Evolutionary conservation across 768 basidiomycete species (phyloP).

Genomic region (Hygrocybe coccinea): DNA sequence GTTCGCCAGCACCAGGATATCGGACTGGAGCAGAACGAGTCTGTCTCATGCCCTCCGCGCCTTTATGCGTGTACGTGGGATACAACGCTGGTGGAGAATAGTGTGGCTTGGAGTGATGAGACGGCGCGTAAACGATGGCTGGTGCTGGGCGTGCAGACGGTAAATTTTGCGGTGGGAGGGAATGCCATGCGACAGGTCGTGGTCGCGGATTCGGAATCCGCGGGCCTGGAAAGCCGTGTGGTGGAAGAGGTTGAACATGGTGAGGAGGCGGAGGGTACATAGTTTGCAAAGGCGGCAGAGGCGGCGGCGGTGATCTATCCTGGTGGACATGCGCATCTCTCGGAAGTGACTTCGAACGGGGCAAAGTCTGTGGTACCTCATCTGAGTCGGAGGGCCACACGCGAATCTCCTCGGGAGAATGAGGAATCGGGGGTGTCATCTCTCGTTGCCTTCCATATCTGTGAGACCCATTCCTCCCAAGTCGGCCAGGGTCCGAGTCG

Average conservation of each 20-base stretch:
- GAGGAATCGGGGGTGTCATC: constrained; percentile 19
- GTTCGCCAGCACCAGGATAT: constrained; percentile 39
- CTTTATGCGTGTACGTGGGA: constrained; percentile 48
- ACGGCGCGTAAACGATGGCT: constrained; percentile 56
- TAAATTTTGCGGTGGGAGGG: constrained; percentile 29
- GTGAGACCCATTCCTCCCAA: constrained; percentile 27
- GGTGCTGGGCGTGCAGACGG: constrained; percentile 31
- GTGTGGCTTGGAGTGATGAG: constrained; percentile 43
- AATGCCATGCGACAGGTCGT: constrained; percentile 34
- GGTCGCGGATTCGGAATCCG: constrained; percentile 34
- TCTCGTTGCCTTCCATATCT: constrained; percentile 21
- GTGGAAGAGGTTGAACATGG: constrained; percentile 28
- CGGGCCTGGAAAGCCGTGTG: constrained; percentile 18
- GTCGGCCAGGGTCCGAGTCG: constrained; percentile 20
- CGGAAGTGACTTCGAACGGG: constrained; percentile 41
- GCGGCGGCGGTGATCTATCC: constrained; percentile 16
- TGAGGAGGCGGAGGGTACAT: constrained; percentile 22
- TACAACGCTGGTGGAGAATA: constrained; percentile 60
- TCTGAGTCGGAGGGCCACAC: constrained; percentile 50
- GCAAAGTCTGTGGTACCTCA: constrained; percentile 23
- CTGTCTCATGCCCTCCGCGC: constrained; percentile 59
- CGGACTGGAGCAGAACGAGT: constrained; percentile 62
- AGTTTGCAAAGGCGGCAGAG: constrained; percentile 25
- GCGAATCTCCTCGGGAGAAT: constrained; percentile 56
- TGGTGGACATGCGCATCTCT: constrained; percentile 32